Evolutionary conservation across 495 filamentous ascomycete species (phyloP).

Genomic region (Lasiosphaeris hirsuta): DNA sequence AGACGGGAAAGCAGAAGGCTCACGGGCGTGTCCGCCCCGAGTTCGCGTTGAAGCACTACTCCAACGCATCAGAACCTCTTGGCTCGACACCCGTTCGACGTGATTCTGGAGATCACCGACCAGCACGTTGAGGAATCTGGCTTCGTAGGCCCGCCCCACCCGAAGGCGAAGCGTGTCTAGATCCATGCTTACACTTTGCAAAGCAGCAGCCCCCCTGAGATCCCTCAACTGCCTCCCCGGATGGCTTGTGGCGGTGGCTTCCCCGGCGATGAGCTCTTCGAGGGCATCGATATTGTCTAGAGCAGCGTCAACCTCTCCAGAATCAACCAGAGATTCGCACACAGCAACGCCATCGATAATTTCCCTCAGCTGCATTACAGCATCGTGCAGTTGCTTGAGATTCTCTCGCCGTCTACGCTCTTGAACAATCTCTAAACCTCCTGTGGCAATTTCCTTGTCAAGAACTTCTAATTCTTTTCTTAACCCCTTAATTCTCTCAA

Average conservation of each 20-base stretch:
- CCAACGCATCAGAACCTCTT: slow-evolving; percentile 76
- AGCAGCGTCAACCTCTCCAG: slow-evolving; percentile 74
- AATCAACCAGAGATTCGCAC: slow-evolving; percentile 79
- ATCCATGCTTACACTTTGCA: slow-evolving; percentile 76
- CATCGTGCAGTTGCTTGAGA: slow-evolving; percentile 72
- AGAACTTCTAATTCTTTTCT: slow-evolving; percentile 74
- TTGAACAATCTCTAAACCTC: slow-evolving; percentile 81
- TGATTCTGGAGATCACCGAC: slow-evolving; percentile 79
- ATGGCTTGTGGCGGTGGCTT: slow-evolving; percentile 30
- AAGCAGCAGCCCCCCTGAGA: slow-evolving; percentile 71
- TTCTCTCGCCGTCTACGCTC: slow-evolving; percentile 81
- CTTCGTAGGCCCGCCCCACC: slow-evolving; percentile 84
- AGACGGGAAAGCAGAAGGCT: slow-evolving; percentile 63
- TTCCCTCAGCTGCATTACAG: slow-evolving; percentile 75
- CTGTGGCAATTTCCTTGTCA: slow-evolving; percentile 82
- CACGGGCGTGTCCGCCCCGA: slow-evolving; percentile 62
- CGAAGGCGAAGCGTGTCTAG: slow-evolving; percentile 69
- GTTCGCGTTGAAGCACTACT: slow-evolving; percentile 50
- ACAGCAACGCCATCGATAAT: slow-evolving; percentile 71
- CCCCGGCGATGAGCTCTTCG: slow-evolving; percentile 74
- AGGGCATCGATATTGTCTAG: slow-evolving; percentile 70
- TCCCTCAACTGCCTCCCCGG: slow-evolving; percentile 52
- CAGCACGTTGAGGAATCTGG: slow-evolving; percentile 72
- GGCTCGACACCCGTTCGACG: slow-evolving; percentile 66
- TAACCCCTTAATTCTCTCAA: slow-evolving; percentile 77